phyloP scores from a whole-genome alignment of 164 flowering plant genomes.

The Liriodendron chinense region DNA sequence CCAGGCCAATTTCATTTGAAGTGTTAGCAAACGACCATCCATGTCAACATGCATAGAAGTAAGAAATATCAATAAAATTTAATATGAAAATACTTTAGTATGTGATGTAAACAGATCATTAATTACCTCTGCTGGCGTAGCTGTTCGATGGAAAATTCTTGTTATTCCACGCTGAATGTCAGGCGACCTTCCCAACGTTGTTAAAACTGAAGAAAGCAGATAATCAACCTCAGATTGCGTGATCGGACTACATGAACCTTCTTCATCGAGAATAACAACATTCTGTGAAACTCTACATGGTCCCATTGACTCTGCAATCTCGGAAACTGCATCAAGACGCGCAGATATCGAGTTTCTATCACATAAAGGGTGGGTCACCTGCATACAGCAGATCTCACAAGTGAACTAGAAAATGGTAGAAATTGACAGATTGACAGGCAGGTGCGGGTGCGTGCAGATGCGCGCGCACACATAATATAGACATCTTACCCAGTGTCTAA shows the following conservation, averaged over 20 bases:
- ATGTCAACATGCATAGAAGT: neutral
- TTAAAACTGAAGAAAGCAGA: conserved; percentile 65
- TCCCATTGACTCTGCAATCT: conserved; percentile 76
- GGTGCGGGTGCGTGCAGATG: too few relatives aligned
- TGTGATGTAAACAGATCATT: conserved; percentile 3
- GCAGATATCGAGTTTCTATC: conserved; percentile 73
- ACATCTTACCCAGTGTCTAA: conserved; percentile 77
- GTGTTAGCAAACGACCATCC: neutral
- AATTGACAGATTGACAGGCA: neutral
- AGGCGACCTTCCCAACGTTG: conserved; percentile 55
- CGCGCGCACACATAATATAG: neutral
- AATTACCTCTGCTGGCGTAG: conserved; percentile 76
- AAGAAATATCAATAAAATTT: neutral
- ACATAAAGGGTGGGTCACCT: conserved; percentile 92
- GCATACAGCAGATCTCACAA: conserved; percentile 22
- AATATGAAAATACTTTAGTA: neutral
- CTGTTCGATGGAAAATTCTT: conserved; percentile 84
- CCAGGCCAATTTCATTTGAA: neutral
- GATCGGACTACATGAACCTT: conserved; percentile 23
- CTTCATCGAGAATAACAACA: conserved; percentile 25
- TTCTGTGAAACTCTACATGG: conserved; percentile 23
- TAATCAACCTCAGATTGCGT: conserved; percentile 35
- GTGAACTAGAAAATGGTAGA: conserved; percentile 8
- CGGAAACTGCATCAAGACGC: conserved; percentile 95
- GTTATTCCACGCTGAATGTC: conserved; percentile 95